These are phyloP conservation scores for Mortierella sp. DNA, from an alignment of 371 early-diverging fungal genomes.

Conservation along the genomic window DNA sequence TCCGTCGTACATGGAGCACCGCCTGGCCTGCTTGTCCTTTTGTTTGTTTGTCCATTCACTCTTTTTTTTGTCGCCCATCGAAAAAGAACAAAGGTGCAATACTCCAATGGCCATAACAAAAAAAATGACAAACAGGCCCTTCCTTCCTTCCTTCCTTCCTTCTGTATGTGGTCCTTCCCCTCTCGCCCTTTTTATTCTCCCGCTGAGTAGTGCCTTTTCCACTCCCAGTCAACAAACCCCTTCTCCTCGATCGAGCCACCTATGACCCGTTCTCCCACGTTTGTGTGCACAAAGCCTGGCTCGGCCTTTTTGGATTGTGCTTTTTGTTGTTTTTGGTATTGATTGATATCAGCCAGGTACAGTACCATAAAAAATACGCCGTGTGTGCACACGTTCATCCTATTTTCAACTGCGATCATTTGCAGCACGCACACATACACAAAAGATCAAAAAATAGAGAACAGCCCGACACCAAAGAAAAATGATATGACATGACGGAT, in stretches of 20 bases:
- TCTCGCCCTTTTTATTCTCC: neutral
- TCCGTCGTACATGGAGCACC: neutral
- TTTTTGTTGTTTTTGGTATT: neutral
- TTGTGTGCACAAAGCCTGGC: neutral
- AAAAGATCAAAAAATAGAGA: too few species aligned
- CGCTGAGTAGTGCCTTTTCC: neutral
- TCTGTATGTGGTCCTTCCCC: neutral
- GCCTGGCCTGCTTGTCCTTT: neutral
- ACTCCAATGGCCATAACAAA: neutral
- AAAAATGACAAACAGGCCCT: constrained; percentile 3
- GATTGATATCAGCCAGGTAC: neutral
- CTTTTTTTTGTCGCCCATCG: neutral
- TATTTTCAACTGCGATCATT: constrained; percentile 12
- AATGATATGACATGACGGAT: neutral
- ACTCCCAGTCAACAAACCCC: neutral
- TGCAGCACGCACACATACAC: neutral
- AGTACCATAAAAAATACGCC: neutral
- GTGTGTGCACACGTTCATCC: neutral
- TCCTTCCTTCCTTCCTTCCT: neutral
- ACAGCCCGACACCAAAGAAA: neutral
- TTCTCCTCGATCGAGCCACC: constrained; percentile 6
- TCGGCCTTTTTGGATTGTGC: neutral
- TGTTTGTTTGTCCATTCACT: neutral
- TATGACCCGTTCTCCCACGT: constrained; percentile 2
- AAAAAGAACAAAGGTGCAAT: neutral